Evolutionary conservation across 371 early-diverging fungal species (phyloP).

Genomic region (Syncephalastrum contaminatum): DNA sequence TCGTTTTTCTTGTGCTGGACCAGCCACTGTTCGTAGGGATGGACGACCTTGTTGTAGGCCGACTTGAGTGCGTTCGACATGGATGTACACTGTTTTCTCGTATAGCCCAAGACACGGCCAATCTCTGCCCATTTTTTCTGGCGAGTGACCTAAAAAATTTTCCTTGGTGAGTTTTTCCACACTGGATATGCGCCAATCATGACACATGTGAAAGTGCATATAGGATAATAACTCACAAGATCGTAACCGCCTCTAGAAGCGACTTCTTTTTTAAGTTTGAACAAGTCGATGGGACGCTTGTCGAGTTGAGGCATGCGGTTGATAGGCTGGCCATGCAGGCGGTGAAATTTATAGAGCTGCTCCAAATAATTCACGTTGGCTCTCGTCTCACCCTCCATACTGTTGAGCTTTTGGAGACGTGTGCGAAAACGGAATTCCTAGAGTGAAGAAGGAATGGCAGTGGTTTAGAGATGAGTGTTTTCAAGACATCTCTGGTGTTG

Average conservation of each 20-base stretch:
- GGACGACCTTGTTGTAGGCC: conserved; percentile 74
- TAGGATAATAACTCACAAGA: conserved; percentile 44
- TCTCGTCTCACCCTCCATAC: conserved; percentile 89
- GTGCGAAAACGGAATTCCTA: conserved; percentile 90
- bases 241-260: conserved; percentile 76
- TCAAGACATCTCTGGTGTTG: background rate
- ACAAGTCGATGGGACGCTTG: conserved; percentile 84
- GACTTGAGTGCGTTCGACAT: conserved; percentile 84
- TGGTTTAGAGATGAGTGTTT: conserved; percentile 2
- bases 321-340: conserved; percentile 72
- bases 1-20: conserved; percentile 41
- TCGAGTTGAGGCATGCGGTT: conserved; percentile 80
- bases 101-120: conserved; percentile 75
- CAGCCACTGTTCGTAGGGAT: conserved; percentile 86
- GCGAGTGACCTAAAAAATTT: conserved; percentile 62
- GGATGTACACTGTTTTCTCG: conserved; percentile 76
- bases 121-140: conserved; percentile 90
- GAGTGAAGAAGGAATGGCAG: conserved; percentile 2
- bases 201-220: no score
- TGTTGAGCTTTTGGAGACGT: conserved; percentile 86
- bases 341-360: conserved; percentile 87
- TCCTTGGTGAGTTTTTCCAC: no score
- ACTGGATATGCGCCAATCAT: no score
- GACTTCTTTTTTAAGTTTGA: conserved; percentile 82
- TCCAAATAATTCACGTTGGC: conserved; percentile 88